Conservation (phyloP, 2,329 filamentous ascomycete genomes). For the Trichoderma harzianum region DNA sequence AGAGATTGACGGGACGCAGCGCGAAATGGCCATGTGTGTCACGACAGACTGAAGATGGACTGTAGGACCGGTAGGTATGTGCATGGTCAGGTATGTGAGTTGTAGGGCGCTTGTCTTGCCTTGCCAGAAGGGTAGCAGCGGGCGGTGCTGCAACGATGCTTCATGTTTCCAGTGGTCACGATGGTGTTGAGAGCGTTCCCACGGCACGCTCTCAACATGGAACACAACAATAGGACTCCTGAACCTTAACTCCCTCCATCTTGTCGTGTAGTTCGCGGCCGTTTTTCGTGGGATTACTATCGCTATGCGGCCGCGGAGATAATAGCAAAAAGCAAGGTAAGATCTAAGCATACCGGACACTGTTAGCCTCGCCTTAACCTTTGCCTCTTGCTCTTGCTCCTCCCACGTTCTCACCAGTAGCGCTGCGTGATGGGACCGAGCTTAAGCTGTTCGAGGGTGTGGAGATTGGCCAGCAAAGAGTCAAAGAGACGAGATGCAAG, state of each 20-base stretch:
- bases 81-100: background rate
- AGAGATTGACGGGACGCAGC: background rate
- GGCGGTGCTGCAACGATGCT: background rate
- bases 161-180: background rate
- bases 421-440: conserved; percentile 3
- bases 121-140: conserved; percentile 1
- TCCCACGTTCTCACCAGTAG: background rate
- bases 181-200: background rate
- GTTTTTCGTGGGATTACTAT: background rate
- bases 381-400: background rate
- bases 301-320: background rate
- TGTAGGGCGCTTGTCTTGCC: background rate
- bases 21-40: background rate
- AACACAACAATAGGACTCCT: background rate
- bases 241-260: background rate
- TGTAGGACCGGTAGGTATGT: background rate
- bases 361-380: background rate
- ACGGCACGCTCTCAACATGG: background rate
- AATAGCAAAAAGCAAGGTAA: background rate
- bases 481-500: background rate
- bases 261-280: background rate
- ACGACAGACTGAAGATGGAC: background rate
- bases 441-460: background rate
- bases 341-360: conserved; percentile 12
- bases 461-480: conserved; percentile 6